phyloP scores from a whole-genome alignment of 176 grass and related monocot genomes.

The Raddia distichophylla region DNA sequence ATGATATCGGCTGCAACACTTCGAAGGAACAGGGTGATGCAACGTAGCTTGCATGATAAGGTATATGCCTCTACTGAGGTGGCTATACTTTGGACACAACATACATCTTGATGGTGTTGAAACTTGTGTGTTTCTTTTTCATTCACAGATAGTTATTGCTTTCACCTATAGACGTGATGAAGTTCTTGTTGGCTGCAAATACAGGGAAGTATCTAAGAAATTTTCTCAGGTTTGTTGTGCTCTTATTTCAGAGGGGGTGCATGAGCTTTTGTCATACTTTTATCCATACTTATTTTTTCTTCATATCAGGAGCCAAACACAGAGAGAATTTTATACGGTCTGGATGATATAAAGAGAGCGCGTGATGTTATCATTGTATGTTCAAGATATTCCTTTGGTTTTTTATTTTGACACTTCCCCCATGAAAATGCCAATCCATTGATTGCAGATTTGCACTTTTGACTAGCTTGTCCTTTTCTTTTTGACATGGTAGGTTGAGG shows the following conservation, averaged over 20 bases:
- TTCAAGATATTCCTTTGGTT: background rate
- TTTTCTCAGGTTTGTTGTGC: constrained; percentile 73
- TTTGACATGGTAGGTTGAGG: constrained; percentile 66
- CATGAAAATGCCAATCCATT: constrained; percentile 8
- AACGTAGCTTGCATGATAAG: constrained; percentile 51
- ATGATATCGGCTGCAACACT: constrained; percentile 82
- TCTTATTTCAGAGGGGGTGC: constrained; percentile 18
- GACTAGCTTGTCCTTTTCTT: constrained; percentile 11
- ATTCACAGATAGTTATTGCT: constrained; percentile 79
- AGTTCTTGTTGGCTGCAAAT: constrained; percentile 84
- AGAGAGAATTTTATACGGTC: constrained; percentile 91
- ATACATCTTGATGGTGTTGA: background rate
- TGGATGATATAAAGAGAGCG: constrained; percentile 79
- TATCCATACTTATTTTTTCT: constrained; percentile 20
- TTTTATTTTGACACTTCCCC: background rate
- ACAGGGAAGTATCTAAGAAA: constrained; percentile 69
- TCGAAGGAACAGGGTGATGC: constrained; percentile 68
- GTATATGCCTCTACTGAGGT: constrained; percentile 33
- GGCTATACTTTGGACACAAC: constrained; percentile 13
- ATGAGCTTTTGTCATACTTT: constrained; percentile 24
- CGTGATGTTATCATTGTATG: constrained; percentile 96
- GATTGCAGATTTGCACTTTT: constrained; percentile 11
- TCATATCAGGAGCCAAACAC: constrained; percentile 68
- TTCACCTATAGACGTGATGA: constrained; percentile 82
- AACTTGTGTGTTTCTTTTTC: constrained; percentile 24